phyloP scores from a whole-genome alignment of 257 asterid species.

The Solanum sejunctum region DNA sequence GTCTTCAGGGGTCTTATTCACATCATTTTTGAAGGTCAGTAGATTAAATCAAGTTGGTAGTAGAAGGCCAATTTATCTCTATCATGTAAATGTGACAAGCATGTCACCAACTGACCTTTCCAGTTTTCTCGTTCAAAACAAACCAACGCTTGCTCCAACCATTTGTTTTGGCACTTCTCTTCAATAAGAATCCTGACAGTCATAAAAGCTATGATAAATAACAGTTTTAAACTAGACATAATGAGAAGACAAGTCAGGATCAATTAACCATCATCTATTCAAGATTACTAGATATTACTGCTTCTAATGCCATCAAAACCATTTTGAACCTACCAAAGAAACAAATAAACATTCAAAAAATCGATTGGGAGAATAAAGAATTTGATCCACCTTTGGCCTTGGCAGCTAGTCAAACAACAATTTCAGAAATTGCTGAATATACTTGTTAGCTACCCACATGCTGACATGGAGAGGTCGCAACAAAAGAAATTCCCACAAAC shows the following conservation, averaged over 20 bases:
- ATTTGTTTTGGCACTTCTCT: conserved; percentile 77
- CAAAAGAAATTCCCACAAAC: not conserved
- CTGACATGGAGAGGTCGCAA: not conserved
- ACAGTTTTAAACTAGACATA: not conserved
- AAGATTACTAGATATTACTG: not conserved
- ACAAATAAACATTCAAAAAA: not conserved
- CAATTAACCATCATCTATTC: not conserved
- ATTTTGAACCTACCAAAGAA: not conserved
- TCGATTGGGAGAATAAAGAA: not conserved
- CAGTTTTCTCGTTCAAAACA: conserved; percentile 90
- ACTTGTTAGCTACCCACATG: not conserved
- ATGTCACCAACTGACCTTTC: conserved; percentile 51
- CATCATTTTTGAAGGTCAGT: not conserved
- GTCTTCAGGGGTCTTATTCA: not conserved
- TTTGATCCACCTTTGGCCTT: not conserved
- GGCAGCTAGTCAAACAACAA: not conserved
- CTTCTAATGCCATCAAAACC: not conserved
- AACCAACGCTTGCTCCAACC: conserved; percentile 98
- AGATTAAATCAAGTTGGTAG: not conserved
- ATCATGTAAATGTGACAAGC: not conserved
- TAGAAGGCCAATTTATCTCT: not conserved
- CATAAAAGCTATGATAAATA: not conserved
- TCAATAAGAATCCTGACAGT: conserved; percentile 66
- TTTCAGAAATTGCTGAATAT: not conserved
- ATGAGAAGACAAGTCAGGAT: not conserved